phyloP scores from a whole-genome alignment of 805 yeast genomes.

The Sugiyamaella mastotermitis region DNA sequence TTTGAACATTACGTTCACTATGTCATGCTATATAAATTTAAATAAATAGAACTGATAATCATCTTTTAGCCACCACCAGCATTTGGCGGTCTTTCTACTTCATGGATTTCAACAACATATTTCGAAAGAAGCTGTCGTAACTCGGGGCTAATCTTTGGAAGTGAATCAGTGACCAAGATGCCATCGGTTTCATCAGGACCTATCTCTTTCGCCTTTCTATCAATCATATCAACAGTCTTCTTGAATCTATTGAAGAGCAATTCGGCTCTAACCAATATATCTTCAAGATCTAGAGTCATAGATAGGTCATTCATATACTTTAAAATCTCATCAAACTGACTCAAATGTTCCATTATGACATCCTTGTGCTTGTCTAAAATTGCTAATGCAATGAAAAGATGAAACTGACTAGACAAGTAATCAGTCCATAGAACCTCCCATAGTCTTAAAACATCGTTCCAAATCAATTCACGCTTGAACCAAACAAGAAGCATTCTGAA shows the following conservation, averaged over 20 bases:
- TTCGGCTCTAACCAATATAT: conserved; percentile 78
- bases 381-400: conserved; percentile 79
- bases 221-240: conserved; percentile 74
- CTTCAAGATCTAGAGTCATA: conserved; percentile 67
- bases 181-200: conserved; percentile 17
- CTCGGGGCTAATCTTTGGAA: conserved; percentile 38
- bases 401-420: conserved; percentile 78
- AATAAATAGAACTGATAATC: no score
- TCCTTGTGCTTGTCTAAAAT: conserved; percentile 83
- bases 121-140: conserved; percentile 56
- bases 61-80: conserved; percentile 33
- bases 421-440: conserved; percentile 96
- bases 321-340: conserved; percentile 83
- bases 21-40: neutral
- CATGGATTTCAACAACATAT: conserved; percentile 60
- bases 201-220: conserved; percentile 32
- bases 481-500: conserved; percentile 93
- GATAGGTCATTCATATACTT: conserved; percentile 89
- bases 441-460: conserved; percentile 67
- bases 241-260: conserved; percentile 72
- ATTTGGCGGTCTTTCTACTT: conserved; percentile 35
- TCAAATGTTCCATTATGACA: conserved; percentile 65
- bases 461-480: conserved; percentile 86
- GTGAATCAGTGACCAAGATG: conserved; percentile 10
- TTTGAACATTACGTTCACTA: neutral